These are phyloP conservation scores for Kodamaea sagamina DNA, from an alignment of 805 yeast species.

Conservation along the genomic window DNA sequence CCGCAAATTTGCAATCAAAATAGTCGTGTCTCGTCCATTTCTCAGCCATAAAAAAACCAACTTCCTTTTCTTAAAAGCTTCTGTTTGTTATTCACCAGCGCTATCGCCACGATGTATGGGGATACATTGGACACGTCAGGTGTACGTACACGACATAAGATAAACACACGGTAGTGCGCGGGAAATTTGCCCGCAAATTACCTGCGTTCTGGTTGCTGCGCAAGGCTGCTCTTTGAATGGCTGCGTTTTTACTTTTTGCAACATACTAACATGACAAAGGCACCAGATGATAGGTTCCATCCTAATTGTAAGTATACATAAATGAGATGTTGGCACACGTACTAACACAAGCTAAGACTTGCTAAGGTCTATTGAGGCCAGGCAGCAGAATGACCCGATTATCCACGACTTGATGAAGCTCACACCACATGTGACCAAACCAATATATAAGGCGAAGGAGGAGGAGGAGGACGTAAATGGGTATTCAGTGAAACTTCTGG, in stretches of 20 bases:
- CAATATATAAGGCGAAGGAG: slow-evolving; percentile 9
- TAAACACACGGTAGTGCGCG: not conserved
- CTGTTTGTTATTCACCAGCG: slow-evolving; percentile 1
- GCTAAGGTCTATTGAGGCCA: slow-evolving; percentile 4
- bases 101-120: not conserved
- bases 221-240: not conserved
- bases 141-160: slow-evolving; percentile 1
- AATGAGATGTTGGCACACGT: not conserved
- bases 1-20: slow-evolving; percentile 2
- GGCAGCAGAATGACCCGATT: slow-evolving; percentile 30
- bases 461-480: slow-evolving; percentile 21
- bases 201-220: too few relatives aligned
- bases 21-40: slow-evolving; percentile 2
- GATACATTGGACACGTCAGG: slow-evolving; percentile 3
- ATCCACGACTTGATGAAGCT: slow-evolving; percentile 34
- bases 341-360: slow-evolving; percentile 7
- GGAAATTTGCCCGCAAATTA: not conserved
- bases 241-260: not conserved
- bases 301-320: slow-evolving; percentile 12
- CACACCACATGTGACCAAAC: slow-evolving; percentile 24
- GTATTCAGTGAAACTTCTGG: slow-evolving; percentile 35
- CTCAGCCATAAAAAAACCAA: slow-evolving; percentile 1
- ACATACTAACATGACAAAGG: slow-evolving; percentile 9
- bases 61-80: not conserved
- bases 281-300: slow-evolving; percentile 9